phyloP scores from a whole-genome alignment of 164 flowering plant genomes.

The Stephania yunnanensis region DNA sequence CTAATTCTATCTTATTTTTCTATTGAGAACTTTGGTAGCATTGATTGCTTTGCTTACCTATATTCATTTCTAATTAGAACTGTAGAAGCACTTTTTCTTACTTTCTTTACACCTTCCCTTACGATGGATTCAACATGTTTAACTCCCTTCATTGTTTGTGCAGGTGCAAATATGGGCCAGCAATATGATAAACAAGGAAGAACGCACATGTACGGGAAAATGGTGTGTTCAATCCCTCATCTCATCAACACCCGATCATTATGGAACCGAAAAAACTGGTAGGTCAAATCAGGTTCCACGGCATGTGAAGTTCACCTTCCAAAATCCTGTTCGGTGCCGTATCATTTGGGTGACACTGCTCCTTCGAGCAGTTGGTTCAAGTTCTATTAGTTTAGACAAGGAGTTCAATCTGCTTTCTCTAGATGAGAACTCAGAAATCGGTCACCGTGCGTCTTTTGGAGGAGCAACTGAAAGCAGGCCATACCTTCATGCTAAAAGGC shows the following conservation, averaged over 20 bases:
- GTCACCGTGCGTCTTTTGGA: constrained; percentile 72
- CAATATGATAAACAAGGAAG: constrained; percentile 76
- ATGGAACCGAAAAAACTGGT: constrained; percentile 57
- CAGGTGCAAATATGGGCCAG: constrained; percentile 99
- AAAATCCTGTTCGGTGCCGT: constrained; percentile 76
- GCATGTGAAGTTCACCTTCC: constrained; percentile 71
- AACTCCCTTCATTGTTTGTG: constrained; percentile 11
- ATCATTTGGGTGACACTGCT: constrained; percentile 81
- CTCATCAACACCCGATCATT: constrained; percentile 59
- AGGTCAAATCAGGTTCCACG: constrained; percentile 43
- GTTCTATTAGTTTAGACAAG: constrained; percentile 65
- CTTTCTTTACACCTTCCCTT: neutral
- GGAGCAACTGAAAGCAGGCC: constrained; percentile 52
- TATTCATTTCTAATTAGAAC: neutral
- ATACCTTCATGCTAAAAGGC: constrained; percentile 81
- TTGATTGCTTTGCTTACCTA: neutral
- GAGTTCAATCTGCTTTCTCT: constrained; percentile 66
- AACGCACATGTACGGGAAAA: constrained; percentile 73
- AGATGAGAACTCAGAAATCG: constrained; percentile 60
- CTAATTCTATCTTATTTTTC: neutral
- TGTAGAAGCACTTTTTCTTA: neutral
- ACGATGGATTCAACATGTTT: neutral
- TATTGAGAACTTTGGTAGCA: neutral
- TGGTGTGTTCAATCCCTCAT: constrained; percentile 80
- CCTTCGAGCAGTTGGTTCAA: constrained; percentile 58